These are phyloP conservation scores for Smallanthus sonchifolius DNA, from an alignment of 129 eudicot species.

Conservation along the genomic window DNA sequence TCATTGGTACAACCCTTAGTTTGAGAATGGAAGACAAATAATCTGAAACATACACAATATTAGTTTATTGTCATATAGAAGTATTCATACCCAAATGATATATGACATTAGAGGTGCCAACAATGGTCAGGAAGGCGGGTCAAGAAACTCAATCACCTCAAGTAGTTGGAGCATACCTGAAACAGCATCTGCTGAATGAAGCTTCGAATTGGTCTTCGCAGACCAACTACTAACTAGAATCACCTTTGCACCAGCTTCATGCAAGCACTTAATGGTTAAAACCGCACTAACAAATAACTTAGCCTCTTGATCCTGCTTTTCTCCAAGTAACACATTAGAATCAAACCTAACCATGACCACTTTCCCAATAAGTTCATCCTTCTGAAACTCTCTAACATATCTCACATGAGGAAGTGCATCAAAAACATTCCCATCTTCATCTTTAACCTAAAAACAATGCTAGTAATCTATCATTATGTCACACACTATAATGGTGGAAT, in stretches of 20 bases:
- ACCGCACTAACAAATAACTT: constrained; percentile 24
- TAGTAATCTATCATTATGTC: neutral
- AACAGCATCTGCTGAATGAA: constrained; percentile 43
- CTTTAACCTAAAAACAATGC: constrained; percentile 35
- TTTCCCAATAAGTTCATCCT: constrained; percentile 50
- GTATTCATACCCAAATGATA: neutral
- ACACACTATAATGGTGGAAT: neutral
- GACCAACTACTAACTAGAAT: constrained; percentile 63
- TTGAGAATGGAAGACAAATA: constrained; percentile 55
- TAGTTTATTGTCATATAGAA: neutral
- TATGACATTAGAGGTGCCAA: neutral
- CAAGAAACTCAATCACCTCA: constrained; percentile 1
- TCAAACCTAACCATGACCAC: constrained; percentile 78
- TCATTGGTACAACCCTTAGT: constrained; percentile 46
- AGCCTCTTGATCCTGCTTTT: constrained; percentile 35
- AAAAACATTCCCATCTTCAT: constrained; percentile 26
- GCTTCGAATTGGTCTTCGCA: constrained; percentile 31
- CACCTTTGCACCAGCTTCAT: constrained; percentile 62
- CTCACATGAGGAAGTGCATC: constrained; percentile 53
- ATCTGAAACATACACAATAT: constrained; percentile 34
- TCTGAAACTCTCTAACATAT: constrained; percentile 52
- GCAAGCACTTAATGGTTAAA: constrained; percentile 51
- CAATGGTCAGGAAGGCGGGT: neutral
- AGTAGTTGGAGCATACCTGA: constrained; percentile 39
- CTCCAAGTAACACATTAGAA: constrained; percentile 38